Conservation (phyloP, 257 asterid species). For the Gentiana straminea region DNA sequence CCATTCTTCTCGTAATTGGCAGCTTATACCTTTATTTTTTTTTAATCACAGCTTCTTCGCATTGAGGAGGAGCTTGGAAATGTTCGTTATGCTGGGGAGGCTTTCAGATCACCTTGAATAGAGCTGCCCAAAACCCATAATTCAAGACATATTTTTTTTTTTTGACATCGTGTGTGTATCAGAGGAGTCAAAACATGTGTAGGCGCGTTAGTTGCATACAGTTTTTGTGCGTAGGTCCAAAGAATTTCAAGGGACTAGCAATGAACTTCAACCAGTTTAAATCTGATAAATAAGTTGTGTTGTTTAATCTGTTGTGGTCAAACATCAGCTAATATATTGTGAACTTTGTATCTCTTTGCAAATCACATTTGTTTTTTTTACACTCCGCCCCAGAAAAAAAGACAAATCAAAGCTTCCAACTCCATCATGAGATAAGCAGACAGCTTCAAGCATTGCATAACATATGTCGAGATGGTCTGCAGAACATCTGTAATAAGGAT, state of each 20-base stretch:
- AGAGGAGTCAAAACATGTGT: not conserved
- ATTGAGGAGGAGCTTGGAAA: constrained; percentile 91
- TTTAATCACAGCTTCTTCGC: constrained; percentile 60
- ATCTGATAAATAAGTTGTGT: not conserved
- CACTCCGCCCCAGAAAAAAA: too few species aligned
- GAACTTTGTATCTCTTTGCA: not conserved
- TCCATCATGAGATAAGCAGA: too few species aligned
- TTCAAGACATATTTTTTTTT: not conserved
- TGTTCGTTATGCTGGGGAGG: constrained; percentile 94
- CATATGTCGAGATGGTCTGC: too few species aligned
- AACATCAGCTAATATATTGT: not conserved
- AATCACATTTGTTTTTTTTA: too few species aligned
- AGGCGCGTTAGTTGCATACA: not conserved
- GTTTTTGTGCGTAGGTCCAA: not conserved
- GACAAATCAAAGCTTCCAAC: too few species aligned
- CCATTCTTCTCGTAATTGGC: too few species aligned
- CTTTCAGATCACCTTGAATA: constrained; percentile 69
- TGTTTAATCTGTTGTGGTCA: not conserved
- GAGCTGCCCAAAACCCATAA: not conserved
- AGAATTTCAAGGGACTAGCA: not conserved
- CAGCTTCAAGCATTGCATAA: too few species aligned
- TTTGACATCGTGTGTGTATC: not conserved
- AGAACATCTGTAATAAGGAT: too few species aligned
- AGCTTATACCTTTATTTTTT: not conserved
- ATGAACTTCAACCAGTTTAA: not conserved